These are phyloP conservation scores for Carallia brachiata DNA, from an alignment of 345 rosid genomes.

Conservation along the genomic window DNA sequence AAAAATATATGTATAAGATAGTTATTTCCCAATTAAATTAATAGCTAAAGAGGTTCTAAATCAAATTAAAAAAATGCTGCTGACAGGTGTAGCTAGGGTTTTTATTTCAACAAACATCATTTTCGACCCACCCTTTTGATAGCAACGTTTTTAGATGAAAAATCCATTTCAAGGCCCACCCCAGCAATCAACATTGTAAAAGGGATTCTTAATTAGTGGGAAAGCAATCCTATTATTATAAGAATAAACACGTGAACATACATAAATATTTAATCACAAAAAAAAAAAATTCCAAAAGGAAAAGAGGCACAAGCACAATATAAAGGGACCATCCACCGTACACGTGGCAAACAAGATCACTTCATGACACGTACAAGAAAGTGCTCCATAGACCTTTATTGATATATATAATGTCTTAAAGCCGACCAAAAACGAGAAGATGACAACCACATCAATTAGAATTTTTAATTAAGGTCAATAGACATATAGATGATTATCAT, in stretches of 20 bases:
- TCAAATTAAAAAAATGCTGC: not conserved
- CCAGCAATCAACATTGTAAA: conserved; percentile 15
- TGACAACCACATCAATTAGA: conserved; percentile 9
- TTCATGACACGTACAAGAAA: not conserved
- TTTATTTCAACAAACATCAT: conserved; percentile 43
- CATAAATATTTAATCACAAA: too few relatives aligned
- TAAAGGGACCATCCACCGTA: conserved; percentile 3
- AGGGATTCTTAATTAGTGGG: conserved; percentile 26
- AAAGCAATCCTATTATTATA: too few relatives aligned
- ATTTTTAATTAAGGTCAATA: conserved; percentile 3
- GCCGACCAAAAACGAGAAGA: conserved; percentile 31
- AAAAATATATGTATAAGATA: too few relatives aligned
- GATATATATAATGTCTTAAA: not conserved
- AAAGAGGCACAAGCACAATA: not conserved
- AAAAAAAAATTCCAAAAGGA: too few relatives aligned
- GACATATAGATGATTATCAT: not conserved
- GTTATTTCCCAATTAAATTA: not conserved
- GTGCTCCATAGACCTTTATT: not conserved
- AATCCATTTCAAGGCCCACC: conserved; percentile 32
- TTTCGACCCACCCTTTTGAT: conserved; percentile 48
- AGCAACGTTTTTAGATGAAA: conserved; percentile 37
- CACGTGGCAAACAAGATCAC: conserved; percentile 1
- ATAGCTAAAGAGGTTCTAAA: not conserved
- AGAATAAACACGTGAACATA: too few relatives aligned
- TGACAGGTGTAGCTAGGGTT: conserved; percentile 40